A percentile compares a stretch with the other conserved stretches of the same genome.
These are phyloP conservation scores for Cystofilobasidium capitatum DNA, from an alignment of 768 basidiomycete genomes.

Conservation along the genomic window DNA sequence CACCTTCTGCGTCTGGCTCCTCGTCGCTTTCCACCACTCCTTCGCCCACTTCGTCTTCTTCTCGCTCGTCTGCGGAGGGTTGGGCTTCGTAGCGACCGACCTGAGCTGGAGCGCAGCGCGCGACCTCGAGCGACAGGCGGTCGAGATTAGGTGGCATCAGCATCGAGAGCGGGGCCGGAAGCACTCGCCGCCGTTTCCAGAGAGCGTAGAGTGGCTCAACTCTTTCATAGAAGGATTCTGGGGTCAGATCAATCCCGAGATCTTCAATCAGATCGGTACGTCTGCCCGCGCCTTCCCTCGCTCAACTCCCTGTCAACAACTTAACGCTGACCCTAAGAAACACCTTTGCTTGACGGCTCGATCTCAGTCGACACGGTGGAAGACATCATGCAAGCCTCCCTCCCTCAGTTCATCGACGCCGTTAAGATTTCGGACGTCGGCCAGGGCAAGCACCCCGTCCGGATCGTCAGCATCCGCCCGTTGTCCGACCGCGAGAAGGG, in stretches of 20 bases:
- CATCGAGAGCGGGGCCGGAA: slow-evolving; percentile 42
- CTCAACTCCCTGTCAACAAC: too few relatives aligned
- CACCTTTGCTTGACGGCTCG: slow-evolving; percentile 32
- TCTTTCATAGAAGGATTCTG: slow-evolving; percentile 45
- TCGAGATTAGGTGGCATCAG: slow-evolving; percentile 42
- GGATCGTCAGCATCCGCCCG: slow-evolving; percentile 58
- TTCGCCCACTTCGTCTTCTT: slow-evolving; percentile 39
- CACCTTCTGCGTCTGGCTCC: slow-evolving; percentile 44
- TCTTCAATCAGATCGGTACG: background rate
- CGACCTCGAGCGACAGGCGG: slow-evolving; percentile 47
- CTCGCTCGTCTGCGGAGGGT: slow-evolving; percentile 38
- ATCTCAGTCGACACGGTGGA: slow-evolving; percentile 49
- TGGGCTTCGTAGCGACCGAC: slow-evolving; percentile 40
- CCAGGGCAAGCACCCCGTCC: slow-evolving; percentile 56
- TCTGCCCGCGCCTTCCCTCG: background rate
- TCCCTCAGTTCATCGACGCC: slow-evolving; percentile 49
- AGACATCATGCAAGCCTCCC: slow-evolving; percentile 45
- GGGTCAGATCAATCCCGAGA: slow-evolving; percentile 58
- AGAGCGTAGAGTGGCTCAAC: slow-evolving; percentile 59
- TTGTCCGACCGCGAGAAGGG: slow-evolving; percentile 45
- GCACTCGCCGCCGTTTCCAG: slow-evolving; percentile 43
- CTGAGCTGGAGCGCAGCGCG: slow-evolving; percentile 41
- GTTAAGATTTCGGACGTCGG: slow-evolving; percentile 64
- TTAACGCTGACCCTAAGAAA: background rate
- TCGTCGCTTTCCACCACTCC: slow-evolving; percentile 43